phyloP scores from a whole-genome alignment of 495 filamentous ascomycete genomes.

The Xylaria palmicola region DNA sequence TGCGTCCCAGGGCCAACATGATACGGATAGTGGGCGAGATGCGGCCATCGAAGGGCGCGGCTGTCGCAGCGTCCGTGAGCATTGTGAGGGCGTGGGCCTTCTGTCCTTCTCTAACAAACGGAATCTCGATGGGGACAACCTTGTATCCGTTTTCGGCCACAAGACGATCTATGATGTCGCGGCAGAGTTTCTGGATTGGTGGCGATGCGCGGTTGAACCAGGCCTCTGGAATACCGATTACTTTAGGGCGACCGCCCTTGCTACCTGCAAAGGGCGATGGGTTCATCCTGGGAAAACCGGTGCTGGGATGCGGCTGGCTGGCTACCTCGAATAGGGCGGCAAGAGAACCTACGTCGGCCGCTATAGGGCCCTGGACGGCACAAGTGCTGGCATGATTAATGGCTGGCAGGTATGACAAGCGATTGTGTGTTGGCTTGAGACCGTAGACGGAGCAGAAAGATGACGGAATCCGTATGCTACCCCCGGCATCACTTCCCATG shows the following conservation, averaged over 20 bases:
- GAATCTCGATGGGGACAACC: constrained; percentile 67
- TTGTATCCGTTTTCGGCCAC: constrained; percentile 56
- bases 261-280: neutral
- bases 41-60: constrained; percentile 30
- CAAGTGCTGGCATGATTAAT: constrained; percentile 58
- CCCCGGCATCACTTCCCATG: constrained; percentile 78
- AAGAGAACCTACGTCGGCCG: constrained; percentile 70
- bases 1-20: constrained; percentile 61
- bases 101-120: constrained; percentile 71
- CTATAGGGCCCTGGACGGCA: constrained; percentile 70
- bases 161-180: constrained; percentile 58
- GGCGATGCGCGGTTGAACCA: constrained; percentile 72
- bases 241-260: constrained; percentile 22
- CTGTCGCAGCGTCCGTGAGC: constrained; percentile 62
- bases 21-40: constrained; percentile 66
- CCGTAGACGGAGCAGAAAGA: constrained; percentile 80
- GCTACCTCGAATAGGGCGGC: constrained; percentile 71
- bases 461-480: constrained; percentile 75
- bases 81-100: constrained; percentile 78
- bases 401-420: constrained; percentile 64
- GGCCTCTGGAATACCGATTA: constrained; percentile 65
- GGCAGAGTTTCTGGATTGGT: constrained; percentile 57
- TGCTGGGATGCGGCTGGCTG: constrained; percentile 64
- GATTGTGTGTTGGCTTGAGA: constrained; percentile 74
- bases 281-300: constrained; percentile 40